Evolutionary conservation across 306 rosid species (phyloP).

Genomic region (Luffa aegyptiaca): DNA sequence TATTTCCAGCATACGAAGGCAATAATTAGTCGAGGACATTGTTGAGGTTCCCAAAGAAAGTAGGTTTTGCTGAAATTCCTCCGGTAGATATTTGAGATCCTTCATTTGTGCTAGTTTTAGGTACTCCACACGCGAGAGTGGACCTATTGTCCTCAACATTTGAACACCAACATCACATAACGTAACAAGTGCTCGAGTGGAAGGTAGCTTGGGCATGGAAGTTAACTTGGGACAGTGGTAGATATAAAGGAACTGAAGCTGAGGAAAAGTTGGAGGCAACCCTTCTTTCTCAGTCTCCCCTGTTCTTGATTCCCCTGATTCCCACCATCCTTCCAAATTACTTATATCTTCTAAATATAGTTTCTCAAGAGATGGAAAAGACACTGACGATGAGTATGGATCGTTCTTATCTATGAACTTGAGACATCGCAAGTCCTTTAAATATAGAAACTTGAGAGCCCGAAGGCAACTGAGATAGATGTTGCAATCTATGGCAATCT

Average conservation of each 20-base stretch:
- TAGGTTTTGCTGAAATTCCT: neutral
- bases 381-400: neutral
- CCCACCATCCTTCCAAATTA: slow-evolving; percentile 6
- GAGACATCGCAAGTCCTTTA: neutral
- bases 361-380: neutral
- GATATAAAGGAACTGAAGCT: no score
- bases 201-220: neutral
- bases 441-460: neutral
- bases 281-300: neutral
- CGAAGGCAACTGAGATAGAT: neutral
- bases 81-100: neutral
- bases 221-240: neutral
- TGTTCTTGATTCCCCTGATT: neutral
- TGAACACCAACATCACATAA: neutral
- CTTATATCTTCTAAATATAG: neutral
- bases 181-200: neutral
- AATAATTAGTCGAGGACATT: neutral
- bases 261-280: neutral
- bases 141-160: neutral
- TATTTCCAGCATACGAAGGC: neutral
- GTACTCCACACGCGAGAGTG: neutral
- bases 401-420: neutral
- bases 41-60: neutral
- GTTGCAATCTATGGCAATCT: neutral
- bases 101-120: neutral